Evolutionary conservation across 2,329 filamentous ascomycete genomes (phyloP), one percentile per base, ranked within the genome.

Genomic region (Venturia nashicola): DNA sequence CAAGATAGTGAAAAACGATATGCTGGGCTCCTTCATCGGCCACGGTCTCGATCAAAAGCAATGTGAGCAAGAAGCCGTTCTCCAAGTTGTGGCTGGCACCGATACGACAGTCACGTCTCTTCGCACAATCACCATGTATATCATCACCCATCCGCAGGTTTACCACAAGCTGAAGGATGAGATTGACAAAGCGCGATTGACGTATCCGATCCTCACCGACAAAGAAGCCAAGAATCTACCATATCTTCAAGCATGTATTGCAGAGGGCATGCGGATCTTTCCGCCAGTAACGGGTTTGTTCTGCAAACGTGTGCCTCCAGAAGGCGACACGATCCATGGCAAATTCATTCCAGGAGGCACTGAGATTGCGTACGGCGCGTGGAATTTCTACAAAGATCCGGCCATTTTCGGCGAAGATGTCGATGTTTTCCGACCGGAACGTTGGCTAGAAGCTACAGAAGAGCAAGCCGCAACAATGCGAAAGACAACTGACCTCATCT

Each of bases 51-150:
- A 71, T 72, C 61, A 63, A 46, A 23, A 42, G 48, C 27, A 62
- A 39, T 78, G 79, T 0, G 74, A 72, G 3, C 75, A 80, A 64
- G 51, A 57, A 57, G 51, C 51, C 74, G 82, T 3, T 81, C 78
- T 63, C 23, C 51, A 57, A 36, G 51, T 57, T 14, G 27, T 83
- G 5, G 83, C 82, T 5, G 83, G 83, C 3, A 81, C 81, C 0
- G 83, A 86, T 65, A 84, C 82, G 0, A 84, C 82, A 0, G 81
- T 83, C 0, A 82, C 80, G 0, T 77, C 78, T 1, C 77, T 86
- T 11, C 78, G 83, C 2, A 74, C 78, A 51, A 82, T 78, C 1
- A 66, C 85, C 64, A 76, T 85, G 27, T 77, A 81, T 68, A 70
- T 85, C 65, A 76, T 80, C 32, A 80, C 77, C 18, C 78, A 77